These are phyloP conservation scores for Rhizophagus sp. DNA, from an alignment of 192 early-diverging fungal genomes.

Conservation along the genomic window DNA sequence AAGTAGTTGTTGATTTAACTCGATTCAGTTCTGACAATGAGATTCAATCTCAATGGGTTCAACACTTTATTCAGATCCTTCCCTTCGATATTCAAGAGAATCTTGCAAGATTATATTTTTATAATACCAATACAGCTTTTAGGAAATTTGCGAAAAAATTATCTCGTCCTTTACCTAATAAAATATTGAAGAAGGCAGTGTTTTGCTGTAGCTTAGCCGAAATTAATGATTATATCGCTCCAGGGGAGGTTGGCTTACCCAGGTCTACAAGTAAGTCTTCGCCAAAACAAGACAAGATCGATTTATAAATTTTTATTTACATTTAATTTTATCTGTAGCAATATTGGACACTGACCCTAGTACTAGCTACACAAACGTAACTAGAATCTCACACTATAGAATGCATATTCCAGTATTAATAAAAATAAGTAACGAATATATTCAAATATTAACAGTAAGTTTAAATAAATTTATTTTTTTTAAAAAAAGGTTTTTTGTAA, in stretches of 20 bases:
- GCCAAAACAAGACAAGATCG: not conserved
- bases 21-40: constrained; percentile 80
- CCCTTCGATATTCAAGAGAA: constrained; percentile 66
- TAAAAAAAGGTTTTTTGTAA: not conserved
- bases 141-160: constrained; percentile 67
- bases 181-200: constrained; percentile 61
- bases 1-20: constrained; percentile 82
- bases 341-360: constrained; percentile 74
- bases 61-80: constrained; percentile 70
- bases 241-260: constrained; percentile 74
- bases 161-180: constrained; percentile 48
- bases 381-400: constrained; percentile 66
- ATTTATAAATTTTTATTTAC: not conserved
- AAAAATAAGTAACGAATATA: constrained; percentile 75
- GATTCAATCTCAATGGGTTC: constrained; percentile 76
- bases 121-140: constrained; percentile 82
- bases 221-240: constrained; percentile 72
- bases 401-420: constrained; percentile 72
- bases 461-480: not conserved
- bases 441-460: constrained; percentile 72
- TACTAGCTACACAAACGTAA: constrained; percentile 64
- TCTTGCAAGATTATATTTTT: constrained; percentile 72
- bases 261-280: constrained; percentile 57
- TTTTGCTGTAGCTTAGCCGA: constrained; percentile 72
- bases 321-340: constrained; percentile 29